Evolutionary conservation across 2,329 filamentous ascomycete genomes (phyloP).

Genomic region (Teratosphaeria destructans): DNA sequence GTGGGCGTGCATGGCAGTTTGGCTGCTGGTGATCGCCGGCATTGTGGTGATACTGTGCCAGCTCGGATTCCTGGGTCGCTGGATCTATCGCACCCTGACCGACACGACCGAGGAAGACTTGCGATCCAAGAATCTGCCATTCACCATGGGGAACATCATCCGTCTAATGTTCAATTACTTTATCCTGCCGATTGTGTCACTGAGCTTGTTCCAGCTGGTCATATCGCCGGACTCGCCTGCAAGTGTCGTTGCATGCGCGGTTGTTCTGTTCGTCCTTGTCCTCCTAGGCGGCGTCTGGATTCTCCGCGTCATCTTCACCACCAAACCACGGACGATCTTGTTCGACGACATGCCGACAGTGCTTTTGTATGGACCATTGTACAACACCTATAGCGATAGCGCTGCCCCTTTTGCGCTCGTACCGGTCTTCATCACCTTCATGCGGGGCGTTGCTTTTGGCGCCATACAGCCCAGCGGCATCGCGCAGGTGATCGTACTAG

Average conservation of each 20-base stretch:
- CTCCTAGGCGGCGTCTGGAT: constrained; percentile 69
- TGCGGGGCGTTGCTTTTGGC: constrained; percentile 82
- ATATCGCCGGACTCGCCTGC: constrained; percentile 57
- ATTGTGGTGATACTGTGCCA: constrained; percentile 61
- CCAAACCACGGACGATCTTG: constrained; percentile 71
- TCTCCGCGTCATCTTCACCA: constrained; percentile 67
- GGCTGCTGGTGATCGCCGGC: constrained; percentile 68
- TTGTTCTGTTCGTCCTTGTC: constrained; percentile 61
- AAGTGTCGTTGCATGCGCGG: constrained; percentile 64
- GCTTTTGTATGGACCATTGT: constrained; percentile 80
- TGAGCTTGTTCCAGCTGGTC: constrained; percentile 88
- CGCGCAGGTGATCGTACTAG: constrained; percentile 81
- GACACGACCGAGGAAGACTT: constrained; percentile 75
- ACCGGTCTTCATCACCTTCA: constrained; percentile 71
- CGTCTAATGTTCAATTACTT: constrained; percentile 90
- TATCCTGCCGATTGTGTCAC: constrained; percentile 70
- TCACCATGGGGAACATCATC: constrained; percentile 49
- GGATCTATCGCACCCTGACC: constrained; percentile 61
- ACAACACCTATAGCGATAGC: constrained; percentile 95
- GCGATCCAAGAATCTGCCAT: constrained; percentile 82
- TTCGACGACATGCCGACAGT: constrained; percentile 91
- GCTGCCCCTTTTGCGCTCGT: constrained; percentile 83
- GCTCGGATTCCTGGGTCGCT: constrained; percentile 64
- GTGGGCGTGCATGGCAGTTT: constrained; percentile 90
- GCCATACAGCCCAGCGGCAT: constrained; percentile 88